Evolutionary conservation across 1,139 yeast genomes (phyloP).

Genomic region (Kodamaea ohmeri): DNA sequence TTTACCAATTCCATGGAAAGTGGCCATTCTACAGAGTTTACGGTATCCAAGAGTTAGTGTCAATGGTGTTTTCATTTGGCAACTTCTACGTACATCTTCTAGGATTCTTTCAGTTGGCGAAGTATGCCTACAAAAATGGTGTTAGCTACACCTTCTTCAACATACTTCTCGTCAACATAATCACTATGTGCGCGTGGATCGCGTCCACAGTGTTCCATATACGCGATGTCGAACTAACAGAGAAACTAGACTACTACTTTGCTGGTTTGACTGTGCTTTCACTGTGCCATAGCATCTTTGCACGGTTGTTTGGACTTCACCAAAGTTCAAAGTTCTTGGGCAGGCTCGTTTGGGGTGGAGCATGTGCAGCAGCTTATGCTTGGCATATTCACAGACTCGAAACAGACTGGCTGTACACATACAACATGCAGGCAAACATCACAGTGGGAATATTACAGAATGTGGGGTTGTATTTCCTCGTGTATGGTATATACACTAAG

Average conservation of each 20-base stretch:
- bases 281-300: conserved; percentile 68
- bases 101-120: conserved; percentile 45
- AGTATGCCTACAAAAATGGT: conserved; percentile 10
- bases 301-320: conserved; percentile 59
- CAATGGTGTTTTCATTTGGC: conserved; percentile 76
- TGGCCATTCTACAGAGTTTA: conserved; percentile 84
- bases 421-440: conserved; percentile 91
- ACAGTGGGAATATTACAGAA: conserved; percentile 75
- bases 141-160: conserved; percentile 25
- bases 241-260: conserved; percentile 83
- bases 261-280: conserved; percentile 85
- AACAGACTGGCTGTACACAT: conserved; percentile 83
- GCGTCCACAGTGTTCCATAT: conserved; percentile 83
- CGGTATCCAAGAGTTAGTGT: conserved; percentile 82
- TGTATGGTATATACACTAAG: conserved; percentile 33
- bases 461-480: conserved; percentile 32
- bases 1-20: conserved; percentile 91
- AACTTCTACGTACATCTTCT: conserved; percentile 72
- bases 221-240: conserved; percentile 79
- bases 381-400: conserved; percentile 68
- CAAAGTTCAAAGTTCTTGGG: conserved; percentile 22
- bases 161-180: conserved; percentile 44
- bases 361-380: conserved; percentile 50
- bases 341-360: conserved; percentile 33
- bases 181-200: conserved; percentile 86